Conservation (phyloP, 2,329 filamentous ascomycete species). For the Colletotrichum destructivum region DNA sequence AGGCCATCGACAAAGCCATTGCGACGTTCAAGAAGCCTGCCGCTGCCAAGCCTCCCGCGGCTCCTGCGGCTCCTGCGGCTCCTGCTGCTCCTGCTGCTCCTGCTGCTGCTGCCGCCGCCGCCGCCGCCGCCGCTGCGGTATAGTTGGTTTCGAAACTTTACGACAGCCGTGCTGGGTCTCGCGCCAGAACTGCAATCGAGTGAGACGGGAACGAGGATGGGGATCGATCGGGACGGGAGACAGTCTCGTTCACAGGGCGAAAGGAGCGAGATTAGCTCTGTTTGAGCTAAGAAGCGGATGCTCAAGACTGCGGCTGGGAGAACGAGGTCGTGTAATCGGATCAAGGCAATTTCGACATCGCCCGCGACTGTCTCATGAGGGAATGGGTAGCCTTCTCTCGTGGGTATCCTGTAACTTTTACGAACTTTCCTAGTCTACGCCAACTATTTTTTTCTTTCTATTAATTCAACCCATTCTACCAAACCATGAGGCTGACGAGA, state of each 20-base stretch:
- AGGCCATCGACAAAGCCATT: conserved; percentile 33
- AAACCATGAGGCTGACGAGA: neutral
- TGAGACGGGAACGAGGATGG: neutral
- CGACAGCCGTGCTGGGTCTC: conserved; percentile 28
- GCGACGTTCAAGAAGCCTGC: conserved; percentile 16
- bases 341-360: conserved; percentile 24
- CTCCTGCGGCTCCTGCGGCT: neutral
- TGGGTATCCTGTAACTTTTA: neutral
- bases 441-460: neutral
- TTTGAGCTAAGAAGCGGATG: neutral
- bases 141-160: neutral
- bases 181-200: conserved; percentile 13
- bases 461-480: neutral
- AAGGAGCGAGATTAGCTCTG: neutral
- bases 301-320: no score
- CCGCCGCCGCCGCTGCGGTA: neutral
- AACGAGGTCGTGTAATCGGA: conserved; percentile 22
- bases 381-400: neutral
- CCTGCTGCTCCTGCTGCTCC: neutral
- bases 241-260: neutral
- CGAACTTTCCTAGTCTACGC: neutral
- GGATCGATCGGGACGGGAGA: neutral
- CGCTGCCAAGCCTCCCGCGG: neutral
- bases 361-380: conserved; percentile 11
- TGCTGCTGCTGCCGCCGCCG: neutral